Conservation (phyloP, 2,329 filamentous ascomycete species). For the Fusarium sp. region DNA sequence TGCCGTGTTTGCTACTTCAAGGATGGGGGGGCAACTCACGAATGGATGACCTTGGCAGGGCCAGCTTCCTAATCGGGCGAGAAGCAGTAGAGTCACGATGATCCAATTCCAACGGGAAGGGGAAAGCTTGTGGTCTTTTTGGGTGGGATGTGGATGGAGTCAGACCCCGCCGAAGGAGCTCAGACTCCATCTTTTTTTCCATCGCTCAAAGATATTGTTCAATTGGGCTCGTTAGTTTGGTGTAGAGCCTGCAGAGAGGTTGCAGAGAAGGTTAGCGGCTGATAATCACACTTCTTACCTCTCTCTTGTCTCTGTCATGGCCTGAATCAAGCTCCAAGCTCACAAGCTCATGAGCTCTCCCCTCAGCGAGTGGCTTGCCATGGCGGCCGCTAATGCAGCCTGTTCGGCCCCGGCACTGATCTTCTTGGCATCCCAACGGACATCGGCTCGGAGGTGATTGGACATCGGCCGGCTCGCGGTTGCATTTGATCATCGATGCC, state of each 20-base stretch:
- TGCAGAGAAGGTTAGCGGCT: not conserved
- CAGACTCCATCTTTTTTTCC: not conserved
- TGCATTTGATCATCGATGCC: not conserved
- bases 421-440: slow-evolving; percentile 15
- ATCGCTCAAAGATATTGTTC: not conserved
- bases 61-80: not conserved
- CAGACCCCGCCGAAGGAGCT: not conserved
- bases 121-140: not conserved
- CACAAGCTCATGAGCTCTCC: not conserved
- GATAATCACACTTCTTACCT: not conserved
- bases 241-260: not conserved
- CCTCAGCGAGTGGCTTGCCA: slow-evolving; percentile 3
- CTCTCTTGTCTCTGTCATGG: not conserved
- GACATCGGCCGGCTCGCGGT: slow-evolving; percentile 39
- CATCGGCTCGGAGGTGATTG: slow-evolving; percentile 21
- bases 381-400: slow-evolving; percentile 31
- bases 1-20: slow-evolving; percentile 17
- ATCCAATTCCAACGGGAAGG: not conserved
- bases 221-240: not conserved
- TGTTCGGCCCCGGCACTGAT: not conserved
- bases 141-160: not conserved
- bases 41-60: not conserved
- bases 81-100: slow-evolving; percentile 2
- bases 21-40: not conserved
- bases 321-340: not conserved